Conservation (phyloP, 495 filamentous ascomycete species). For the Talaromyces liani region DNA sequence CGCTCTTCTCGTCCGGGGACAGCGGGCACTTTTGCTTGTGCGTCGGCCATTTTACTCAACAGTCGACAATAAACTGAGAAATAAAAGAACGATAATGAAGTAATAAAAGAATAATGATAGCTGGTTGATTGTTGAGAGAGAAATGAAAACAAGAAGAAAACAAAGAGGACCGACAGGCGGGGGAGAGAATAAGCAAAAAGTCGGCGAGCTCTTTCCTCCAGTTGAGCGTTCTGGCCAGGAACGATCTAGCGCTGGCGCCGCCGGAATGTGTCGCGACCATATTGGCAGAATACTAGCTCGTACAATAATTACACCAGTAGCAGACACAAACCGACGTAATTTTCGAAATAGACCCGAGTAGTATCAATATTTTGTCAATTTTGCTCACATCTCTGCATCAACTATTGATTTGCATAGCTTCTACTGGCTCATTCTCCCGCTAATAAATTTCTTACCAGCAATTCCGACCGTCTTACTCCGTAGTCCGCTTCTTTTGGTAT, state of each 20-base stretch:
- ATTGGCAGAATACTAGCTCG: neutral
- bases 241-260: neutral
- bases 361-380: neutral
- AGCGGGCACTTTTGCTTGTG: neutral
- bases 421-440: neutral
- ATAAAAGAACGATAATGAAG: neutral
- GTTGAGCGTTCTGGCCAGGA: neutral
- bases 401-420: neutral
- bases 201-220: neutral
- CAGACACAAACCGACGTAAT: neutral
- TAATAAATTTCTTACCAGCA: neutral
- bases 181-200: neutral
- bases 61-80: neutral
- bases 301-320: neutral
- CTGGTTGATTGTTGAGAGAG: neutral
- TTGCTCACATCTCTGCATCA: neutral
- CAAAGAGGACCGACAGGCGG: neutral
- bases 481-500: neutral
- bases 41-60: slow-evolving; percentile 3
- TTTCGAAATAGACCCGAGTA: neutral
- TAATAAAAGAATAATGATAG: neutral
- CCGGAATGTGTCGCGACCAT: neutral
- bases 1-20: slow-evolving; percentile 1
- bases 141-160: neutral
- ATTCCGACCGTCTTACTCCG: neutral